These are phyloP conservation scores for Tuctoria greenei DNA, from an alignment of 176 grass and related monocot genomes.

Conservation along the genomic window DNA sequence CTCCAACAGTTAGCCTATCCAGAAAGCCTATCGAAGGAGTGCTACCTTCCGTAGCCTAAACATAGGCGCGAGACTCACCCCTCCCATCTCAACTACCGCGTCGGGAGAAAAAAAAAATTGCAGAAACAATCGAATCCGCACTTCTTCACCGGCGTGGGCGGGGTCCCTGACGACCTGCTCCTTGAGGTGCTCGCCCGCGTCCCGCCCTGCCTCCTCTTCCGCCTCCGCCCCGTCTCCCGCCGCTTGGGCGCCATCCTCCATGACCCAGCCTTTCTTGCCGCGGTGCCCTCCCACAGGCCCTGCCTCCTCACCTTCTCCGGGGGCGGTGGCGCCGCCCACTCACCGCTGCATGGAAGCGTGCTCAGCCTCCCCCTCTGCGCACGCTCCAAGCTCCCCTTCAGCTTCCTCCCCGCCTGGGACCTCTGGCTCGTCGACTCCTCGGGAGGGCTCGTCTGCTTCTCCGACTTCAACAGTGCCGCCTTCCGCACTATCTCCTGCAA, in stretches of 20 bases:
- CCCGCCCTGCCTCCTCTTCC: slow-evolving; percentile 85
- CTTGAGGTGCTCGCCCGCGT: slow-evolving; percentile 82
- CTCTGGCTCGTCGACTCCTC: slow-evolving; percentile 95
- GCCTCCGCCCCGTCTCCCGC: slow-evolving; percentile 64
- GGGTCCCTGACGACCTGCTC: slow-evolving; percentile 75
- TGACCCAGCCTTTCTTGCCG: slow-evolving; percentile 67
- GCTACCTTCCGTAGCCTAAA: no score
- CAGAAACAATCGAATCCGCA: no score
- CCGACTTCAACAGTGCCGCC: slow-evolving; percentile 59
- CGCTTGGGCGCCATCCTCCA: slow-evolving; percentile 65
- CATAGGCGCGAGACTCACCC: no score
- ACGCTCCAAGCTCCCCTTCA: slow-evolving; percentile 74
- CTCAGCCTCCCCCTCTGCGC: slow-evolving; percentile 76
- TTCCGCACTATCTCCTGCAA: slow-evolving; percentile 87
- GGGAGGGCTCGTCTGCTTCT: slow-evolving; percentile 83
- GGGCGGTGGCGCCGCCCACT: no score
- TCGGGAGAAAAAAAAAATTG: no score
- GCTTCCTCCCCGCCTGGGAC: slow-evolving; percentile 83
- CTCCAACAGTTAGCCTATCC: no score
- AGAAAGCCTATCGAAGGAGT: no score
- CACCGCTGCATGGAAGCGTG: slow-evolving; percentile 67
- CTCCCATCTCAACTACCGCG: no score
- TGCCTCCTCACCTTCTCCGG: slow-evolving; percentile 78
- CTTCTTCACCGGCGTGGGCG: no score
- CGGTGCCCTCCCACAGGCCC: slow-evolving; percentile 69